Conservation (phyloP, 106 monocot species). For the Posidonia australis region DNA sequence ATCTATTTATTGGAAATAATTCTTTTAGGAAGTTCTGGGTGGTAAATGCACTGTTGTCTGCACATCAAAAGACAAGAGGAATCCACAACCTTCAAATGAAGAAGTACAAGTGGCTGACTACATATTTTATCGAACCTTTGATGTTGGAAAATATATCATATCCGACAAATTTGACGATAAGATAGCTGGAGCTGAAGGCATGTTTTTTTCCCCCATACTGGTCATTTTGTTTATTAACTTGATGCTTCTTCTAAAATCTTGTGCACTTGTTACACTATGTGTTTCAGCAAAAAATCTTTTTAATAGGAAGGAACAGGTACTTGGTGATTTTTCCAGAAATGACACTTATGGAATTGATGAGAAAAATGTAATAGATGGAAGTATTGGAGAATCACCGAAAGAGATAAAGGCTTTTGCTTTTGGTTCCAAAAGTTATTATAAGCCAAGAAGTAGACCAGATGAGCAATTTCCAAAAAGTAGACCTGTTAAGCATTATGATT, state of each 20-base stretch:
- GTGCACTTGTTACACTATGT: neutral
- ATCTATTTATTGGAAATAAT: too few species aligned
- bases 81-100: slow-evolving; percentile 16
- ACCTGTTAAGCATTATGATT: too few species aligned
- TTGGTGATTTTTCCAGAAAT: neutral
- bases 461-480: too few species aligned
- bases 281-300: slow-evolving; percentile 17
- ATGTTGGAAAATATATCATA: slow-evolving; percentile 13
- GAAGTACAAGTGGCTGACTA: slow-evolving; percentile 16
- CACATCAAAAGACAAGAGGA: slow-evolving; percentile 18
- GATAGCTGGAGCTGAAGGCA: slow-evolving; percentile 19
- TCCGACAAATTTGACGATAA: slow-evolving; percentile 13
- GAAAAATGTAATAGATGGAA: neutral
- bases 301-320: slow-evolving; percentile 5
- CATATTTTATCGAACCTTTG: slow-evolving; percentile 19
- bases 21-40: slow-evolving; percentile 17
- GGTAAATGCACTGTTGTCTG: slow-evolving; percentile 24
- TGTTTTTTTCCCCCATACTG: neutral
- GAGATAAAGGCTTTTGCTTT: too few species aligned
- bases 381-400: too few species aligned
- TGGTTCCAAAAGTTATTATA: too few species aligned
- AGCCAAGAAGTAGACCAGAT: too few species aligned
- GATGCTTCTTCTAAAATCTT: neutral
- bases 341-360: neutral
- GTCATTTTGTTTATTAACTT: neutral